Conservation (phyloP, 805 yeast genomes). For the Starmerella floricola region DNA sequence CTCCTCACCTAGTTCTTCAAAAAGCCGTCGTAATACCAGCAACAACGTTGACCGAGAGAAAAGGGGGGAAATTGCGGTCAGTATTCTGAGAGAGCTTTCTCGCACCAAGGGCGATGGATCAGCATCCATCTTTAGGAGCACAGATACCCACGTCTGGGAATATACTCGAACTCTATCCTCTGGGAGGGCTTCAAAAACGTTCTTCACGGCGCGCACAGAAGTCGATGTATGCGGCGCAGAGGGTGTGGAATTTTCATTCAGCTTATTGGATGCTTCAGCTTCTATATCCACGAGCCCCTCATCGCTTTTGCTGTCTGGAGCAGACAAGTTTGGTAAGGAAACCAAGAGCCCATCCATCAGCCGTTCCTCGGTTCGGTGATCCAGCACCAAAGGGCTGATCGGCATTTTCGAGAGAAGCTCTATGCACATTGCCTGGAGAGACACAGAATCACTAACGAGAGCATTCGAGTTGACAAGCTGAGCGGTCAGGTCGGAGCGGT, state of each 20-base stretch:
- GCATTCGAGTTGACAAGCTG: conserved; percentile 36
- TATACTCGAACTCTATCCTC: conserved; percentile 29
- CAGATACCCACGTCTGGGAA: conserved; percentile 34
- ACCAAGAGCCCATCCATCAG: conserved; percentile 64
- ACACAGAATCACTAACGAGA: conserved; percentile 26
- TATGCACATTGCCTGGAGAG: conserved; percentile 2
- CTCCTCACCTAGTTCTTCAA: conserved; percentile 88
- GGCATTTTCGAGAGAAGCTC: neutral
- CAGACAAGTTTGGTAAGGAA: neutral
- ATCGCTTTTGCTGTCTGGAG: neutral
- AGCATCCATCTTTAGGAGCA: conserved; percentile 58
- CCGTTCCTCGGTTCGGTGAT: conserved; percentile 47
- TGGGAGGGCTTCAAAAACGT: conserved; percentile 1
- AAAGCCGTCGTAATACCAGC: conserved; percentile 60
- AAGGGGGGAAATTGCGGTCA: conserved; percentile 53
- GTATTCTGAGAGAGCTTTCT: conserved; percentile 72
- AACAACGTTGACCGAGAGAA: conserved; percentile 32
- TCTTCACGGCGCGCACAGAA: conserved; percentile 5
- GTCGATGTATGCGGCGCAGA: neutral
- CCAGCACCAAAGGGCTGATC: conserved; percentile 37
- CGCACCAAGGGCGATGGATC: conserved; percentile 61
- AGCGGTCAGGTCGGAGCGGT: conserved; percentile 49
- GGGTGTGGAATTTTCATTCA: too few species aligned
- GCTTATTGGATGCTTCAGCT: too few species aligned
- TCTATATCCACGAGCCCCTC: neutral